Evolutionary conservation across 2,329 filamentous ascomycete genomes (phyloP), one percentile per base, ranked within the genome.

Genomic region (Colletotrichum sp.): DNA sequence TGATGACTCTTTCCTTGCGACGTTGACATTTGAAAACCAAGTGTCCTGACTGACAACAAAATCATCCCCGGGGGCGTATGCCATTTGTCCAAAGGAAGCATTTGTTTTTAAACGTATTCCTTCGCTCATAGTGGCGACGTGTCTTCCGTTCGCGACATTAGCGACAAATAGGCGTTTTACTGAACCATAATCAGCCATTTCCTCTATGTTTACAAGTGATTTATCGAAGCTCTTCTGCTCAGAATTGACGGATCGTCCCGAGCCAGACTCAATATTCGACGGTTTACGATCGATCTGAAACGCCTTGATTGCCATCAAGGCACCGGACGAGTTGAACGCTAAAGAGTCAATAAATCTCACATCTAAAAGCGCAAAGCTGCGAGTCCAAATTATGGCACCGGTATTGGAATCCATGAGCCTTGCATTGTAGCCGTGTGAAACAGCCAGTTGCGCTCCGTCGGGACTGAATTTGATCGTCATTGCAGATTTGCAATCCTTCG

Each of bases 401-500:
- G 39, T 49, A 0, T 49, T 49, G 9, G 19, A 49, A n/a, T 49
- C 39, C 2, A 49, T 12, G 9, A 49, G 39, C 0, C 39, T n/a
- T n/a, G 9, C 39, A 7, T 7, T 7, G 6, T 22, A n/a, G 19
- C 19, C 19, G 1, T 49, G 39, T n/a, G 19, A n/a, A 1, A 49
- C 3, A 11, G 19, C 19, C 19, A 49, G 0, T 12, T 49, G 19
- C 6, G 39, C 5, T 12, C 39, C 39, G 1, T 49, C 19, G 5
- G 39, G 39, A 0, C 19, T n/a, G 39, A 49, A 22, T n/a, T 1
- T 0, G 4, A 49, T 7, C 9, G 5, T 49, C 19, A 12, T 49
- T 1, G 5, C 3, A 49, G 19, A 12, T 3, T 1, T 0, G 19
- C 19, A n/a, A 49, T n/a, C 5, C 2, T 6, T 0, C 1, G 39